A percentile compares a stretch with the other conserved stretches of the same genome.
These are phyloP conservation scores for Skeletonema potamos DNA, from an alignment of 108 stramenopile species.

Conservation along the genomic window DNA sequence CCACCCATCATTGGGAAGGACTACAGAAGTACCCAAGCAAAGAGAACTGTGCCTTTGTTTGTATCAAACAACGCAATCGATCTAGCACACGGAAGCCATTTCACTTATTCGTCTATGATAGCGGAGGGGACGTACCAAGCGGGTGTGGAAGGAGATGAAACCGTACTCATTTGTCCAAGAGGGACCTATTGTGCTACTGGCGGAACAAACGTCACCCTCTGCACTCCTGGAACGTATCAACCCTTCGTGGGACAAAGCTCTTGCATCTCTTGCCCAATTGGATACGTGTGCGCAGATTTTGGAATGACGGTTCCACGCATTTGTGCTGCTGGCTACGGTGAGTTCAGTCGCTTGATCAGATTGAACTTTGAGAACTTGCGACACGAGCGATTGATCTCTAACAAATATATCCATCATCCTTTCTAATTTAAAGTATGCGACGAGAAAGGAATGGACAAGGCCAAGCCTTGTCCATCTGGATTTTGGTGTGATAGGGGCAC, in stretches of 20 bases:
- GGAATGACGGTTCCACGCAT: conserved; percentile 61
- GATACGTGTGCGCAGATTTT: conserved; percentile 75
- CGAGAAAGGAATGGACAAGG: conserved; percentile 48
- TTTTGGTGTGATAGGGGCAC: conserved; percentile 65
- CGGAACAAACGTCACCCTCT: conserved; percentile 65
- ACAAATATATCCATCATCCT: neutral
- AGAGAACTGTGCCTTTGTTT: conserved; percentile 8
- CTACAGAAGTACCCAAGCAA: conserved; percentile 15
- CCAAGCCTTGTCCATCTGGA: conserved; percentile 67
- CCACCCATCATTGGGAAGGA: conserved; percentile 14
- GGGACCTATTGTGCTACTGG: conserved; percentile 48
- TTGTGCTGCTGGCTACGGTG: conserved; percentile 74
- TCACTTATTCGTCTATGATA: conserved; percentile 6
- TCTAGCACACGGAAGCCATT: conserved; percentile 9
- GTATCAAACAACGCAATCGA: conserved; percentile 45
- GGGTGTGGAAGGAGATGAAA: conserved; percentile 56
- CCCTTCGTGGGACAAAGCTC: conserved; percentile 43
- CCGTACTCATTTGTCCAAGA: conserved; percentile 35
- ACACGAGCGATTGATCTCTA: neutral
- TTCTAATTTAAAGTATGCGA: conserved; percentile 49
- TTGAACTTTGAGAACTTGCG: neutral
- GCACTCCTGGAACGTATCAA: conserved; percentile 77
- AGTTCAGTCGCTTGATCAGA: neutral
- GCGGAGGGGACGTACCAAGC: conserved; percentile 30
- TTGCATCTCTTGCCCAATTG: conserved; percentile 73